A percentile compares a stretch with the other conserved stretches of the same genome.
These are phyloP conservation scores for Aspergillus bombycis DNA, from an alignment of 2,329 filamentous ascomycete species.

Conservation along the genomic window DNA sequence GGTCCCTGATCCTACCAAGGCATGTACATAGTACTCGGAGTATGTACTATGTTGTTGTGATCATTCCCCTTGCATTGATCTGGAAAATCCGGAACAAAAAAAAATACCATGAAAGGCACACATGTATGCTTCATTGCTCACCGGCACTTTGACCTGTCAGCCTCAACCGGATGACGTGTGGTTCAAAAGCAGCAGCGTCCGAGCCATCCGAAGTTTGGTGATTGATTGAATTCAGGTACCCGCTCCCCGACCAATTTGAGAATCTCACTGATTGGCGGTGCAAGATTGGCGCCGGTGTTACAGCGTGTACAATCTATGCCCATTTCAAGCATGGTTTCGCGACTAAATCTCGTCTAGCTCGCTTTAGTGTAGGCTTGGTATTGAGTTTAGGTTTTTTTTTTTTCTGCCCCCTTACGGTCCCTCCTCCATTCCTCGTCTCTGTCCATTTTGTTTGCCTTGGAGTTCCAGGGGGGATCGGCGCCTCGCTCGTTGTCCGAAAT, in stretches of 20 bases:
- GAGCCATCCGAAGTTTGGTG: background rate
- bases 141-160: background rate
- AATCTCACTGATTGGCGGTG: background rate
- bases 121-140: background rate
- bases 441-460: too few relatives aligned
- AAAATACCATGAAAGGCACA: too few relatives aligned
- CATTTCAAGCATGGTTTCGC: background rate
- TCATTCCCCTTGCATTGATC: background rate
- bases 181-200: background rate
- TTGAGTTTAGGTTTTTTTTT: background rate
- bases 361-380: conserved; percentile 7
- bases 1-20: background rate
- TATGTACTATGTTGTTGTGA: background rate
- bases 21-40: too few relatives aligned
- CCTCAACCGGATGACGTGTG: background rate
- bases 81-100: background rate
- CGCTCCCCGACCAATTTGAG: background rate
- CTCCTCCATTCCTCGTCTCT: too few relatives aligned
- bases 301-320: conserved; percentile 1
- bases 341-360: background rate
- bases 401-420: background rate
- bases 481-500: background rate
- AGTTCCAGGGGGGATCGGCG: background rate
- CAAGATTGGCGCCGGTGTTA: conserved; percentile 6
- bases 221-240: background rate